Percentiles rank a stretch among this genome's conserved stretches.
Conservation (phyloP, 1,284 basidiomycete genomes). For the Ceratobasidium sp. region DNA sequence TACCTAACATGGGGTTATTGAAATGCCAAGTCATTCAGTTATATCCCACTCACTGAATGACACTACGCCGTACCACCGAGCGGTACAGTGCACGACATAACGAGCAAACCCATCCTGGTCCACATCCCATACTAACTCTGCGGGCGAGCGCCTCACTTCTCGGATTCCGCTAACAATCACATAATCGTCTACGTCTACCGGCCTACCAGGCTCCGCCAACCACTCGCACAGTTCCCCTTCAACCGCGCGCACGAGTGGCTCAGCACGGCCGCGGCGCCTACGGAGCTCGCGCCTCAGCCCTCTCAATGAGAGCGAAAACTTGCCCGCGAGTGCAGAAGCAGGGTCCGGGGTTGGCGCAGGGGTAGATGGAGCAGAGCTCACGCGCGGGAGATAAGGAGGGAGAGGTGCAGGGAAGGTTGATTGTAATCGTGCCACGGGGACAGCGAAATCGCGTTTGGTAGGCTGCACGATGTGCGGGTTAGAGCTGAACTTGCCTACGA, state of each 20-base stretch:
- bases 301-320: constrained; percentile 79
- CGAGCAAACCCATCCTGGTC: constrained; percentile 76
- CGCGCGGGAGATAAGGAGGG: constrained; percentile 75
- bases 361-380: constrained; percentile 64
- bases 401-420: constrained; percentile 81
- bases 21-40: constrained; percentile 19
- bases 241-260: constrained; percentile 72
- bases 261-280: constrained; percentile 69
- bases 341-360: constrained; percentile 57
- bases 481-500: constrained; percentile 72
- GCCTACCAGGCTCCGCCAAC: constrained; percentile 67
- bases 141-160: constrained; percentile 74
- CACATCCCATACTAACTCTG: constrained; percentile 78
- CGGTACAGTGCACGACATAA: constrained; percentile 84
- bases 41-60: constrained; percentile 76
- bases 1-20: constrained; percentile 64
- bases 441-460: constrained; percentile 66
- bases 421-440: constrained; percentile 62
- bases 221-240: constrained; percentile 66
- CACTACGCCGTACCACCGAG: constrained; percentile 80
- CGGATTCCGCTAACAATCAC: constrained; percentile 65
- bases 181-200: constrained; percentile 71
- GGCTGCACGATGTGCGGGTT: constrained; percentile 78
- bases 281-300: constrained; percentile 78
- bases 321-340: constrained; percentile 73